phyloP scores from a whole-genome alignment of 306 rosid genomes.

The Carpinus viminea region DNA sequence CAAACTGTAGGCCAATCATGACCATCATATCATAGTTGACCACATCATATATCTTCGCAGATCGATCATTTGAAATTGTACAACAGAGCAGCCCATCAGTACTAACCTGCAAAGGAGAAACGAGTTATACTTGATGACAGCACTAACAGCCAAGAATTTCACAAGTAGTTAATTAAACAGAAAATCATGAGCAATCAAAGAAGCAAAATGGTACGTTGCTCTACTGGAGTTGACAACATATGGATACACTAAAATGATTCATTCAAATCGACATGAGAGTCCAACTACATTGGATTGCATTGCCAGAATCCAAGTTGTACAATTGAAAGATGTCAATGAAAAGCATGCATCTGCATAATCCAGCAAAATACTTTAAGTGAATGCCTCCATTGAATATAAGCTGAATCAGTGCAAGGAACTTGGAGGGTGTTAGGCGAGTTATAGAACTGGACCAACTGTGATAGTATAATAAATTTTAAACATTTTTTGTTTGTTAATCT shows the following conservation, averaged over 20 bases:
- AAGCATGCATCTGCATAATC: background rate
- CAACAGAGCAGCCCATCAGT: slow-evolving; percentile 94
- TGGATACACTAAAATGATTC: background rate
- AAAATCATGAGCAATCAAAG: slow-evolving; percentile 1
- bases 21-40: slow-evolving; percentile 99
- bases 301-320: too few species aligned
- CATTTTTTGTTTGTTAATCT: background rate
- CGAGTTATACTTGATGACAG: slow-evolving; percentile 62
- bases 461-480: background rate
- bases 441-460: background rate
- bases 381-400: background rate
- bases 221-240: background rate
- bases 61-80: slow-evolving; percentile 81
- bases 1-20: slow-evolving; percentile 77
- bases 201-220: background rate
- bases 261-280: background rate
- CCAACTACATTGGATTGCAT: too few species aligned
- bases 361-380: background rate
- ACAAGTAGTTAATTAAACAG: slow-evolving; percentile 14
- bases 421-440: background rate
- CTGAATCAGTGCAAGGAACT: background rate
- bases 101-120: slow-evolving; percentile 90
- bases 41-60: slow-evolving; percentile 94
- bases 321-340: background rate
- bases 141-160: slow-evolving; percentile 20